Base-by-base conservation (phyloP, 1,284 basidiomycete species). In the Chalciporus piperatoides region DNA sequence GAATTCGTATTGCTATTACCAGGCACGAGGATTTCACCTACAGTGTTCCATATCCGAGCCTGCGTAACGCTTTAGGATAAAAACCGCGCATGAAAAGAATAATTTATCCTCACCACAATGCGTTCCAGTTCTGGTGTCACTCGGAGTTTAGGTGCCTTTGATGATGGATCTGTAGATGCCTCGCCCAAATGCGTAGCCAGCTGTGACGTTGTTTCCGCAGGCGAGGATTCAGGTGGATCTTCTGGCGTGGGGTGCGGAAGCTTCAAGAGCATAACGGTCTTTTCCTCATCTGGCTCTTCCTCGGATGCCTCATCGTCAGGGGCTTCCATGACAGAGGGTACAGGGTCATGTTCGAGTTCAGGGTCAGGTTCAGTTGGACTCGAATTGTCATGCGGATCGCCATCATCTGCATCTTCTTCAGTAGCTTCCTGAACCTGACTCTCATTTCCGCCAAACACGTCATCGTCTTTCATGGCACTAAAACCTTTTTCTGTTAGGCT, bases 21-120 rank as follows among this genome's bases (percentile, higher is more conserved):
- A 15, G 80, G 79, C 71, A 80, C 77, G 28, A 89, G 73, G 37
- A 81, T 68, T 41, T 87, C 84, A 27, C 81, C 79, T 8, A 82
- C 70, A 6, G 81, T 78, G 11, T 69, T 56, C 86, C 85, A 88
- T 57, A 89, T 82, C 59, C 80, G 86, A 30, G 74, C 61, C 86
- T 89, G 53, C 10, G 41, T 44, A 38, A 17, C 23, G 6, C 25
- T 49, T 46, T 21, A 41, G 25, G 6, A 28, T 43, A 42, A 0
- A 33, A 7, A n/a, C 6, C 4, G 17, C 10, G 33, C 38, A 46
- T 15, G n/a, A 40, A 44, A 30, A 7, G 2, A 33, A 24, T 1
- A 12, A 7, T 30, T 46, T 2, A 5, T 41, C 11, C 80, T 52
- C 63, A 80, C 85, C 44, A 77, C 73, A 45, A 86, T 81, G 25